These are phyloP conservation scores for Oxyria digyna DNA, from an alignment of 148 eudicot genomes.

Conservation along the genomic window DNA sequence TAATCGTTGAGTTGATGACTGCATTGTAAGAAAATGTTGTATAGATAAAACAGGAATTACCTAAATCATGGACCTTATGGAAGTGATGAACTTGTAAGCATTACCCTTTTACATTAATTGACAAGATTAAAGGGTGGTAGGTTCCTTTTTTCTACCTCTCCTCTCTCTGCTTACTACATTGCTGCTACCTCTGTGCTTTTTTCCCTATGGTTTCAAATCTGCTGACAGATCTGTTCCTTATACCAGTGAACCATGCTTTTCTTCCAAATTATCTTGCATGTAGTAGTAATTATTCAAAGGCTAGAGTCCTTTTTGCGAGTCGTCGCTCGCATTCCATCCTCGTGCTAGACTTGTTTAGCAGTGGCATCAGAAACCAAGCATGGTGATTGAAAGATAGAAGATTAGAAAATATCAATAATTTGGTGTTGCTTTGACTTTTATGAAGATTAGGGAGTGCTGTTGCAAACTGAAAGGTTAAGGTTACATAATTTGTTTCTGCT, in stretches of 20 bases:
- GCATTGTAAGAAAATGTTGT: background rate
- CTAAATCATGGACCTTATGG: background rate
- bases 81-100: background rate
- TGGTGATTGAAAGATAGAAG: background rate
- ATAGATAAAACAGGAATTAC: background rate
- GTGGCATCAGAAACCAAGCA: background rate
- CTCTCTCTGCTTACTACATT: background rate
- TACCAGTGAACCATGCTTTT: background rate
- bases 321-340: background rate
- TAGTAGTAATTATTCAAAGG: background rate
- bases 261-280: background rate
- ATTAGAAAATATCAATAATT: background rate
- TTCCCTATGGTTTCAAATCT: background rate
- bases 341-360: background rate
- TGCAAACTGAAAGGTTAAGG: background rate
- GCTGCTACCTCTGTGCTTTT: background rate
- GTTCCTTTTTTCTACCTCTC: background rate
- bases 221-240: background rate
- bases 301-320: background rate
- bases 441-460: background rate
- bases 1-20: background rate
- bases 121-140: background rate
- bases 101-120: background rate
- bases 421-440: background rate
- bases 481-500: background rate